Evolutionary conservation across 2,329 filamentous ascomycete species (phyloP), one percentile per base, ranked within the genome.

Genomic region (Immersiporthe knoxdaviesiana): DNA sequence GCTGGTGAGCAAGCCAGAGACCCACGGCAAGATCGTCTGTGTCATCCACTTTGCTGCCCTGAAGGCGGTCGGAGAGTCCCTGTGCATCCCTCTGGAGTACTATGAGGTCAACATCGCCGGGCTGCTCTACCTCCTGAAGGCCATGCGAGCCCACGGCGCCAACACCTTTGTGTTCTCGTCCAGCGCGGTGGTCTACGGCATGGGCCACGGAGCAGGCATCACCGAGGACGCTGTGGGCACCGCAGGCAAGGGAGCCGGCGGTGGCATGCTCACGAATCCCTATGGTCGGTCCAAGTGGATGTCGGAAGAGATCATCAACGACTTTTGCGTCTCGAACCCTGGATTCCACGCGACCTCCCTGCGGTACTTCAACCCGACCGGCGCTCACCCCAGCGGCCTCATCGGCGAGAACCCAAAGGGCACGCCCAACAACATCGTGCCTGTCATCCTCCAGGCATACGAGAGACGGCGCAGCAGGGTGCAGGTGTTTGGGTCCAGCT

Each of bases 231-330:
- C 68, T 3, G 66, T 70, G 21, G 47, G 59, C 18, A 67, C 67
- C 35, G 66, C 68, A 6, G 68, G 68, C 21, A 65, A 65, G n/a
- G 68, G 68, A 18, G 37, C 21, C 27, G 68, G 68, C 47, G 68
- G 68, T 27, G 66, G 68, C 10, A 30, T 70, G 7, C 68, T 70
- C 12, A 70, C 68, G 30, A 70, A 70, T n/a, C 68, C 68, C 14
- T 70, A 70, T 11, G 68, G 68, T 6, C 66, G 68, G 21, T 68
- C 68, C 14, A 70, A 70, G 58, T 70, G 68, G 68, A 63, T 70
- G 35, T 70, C 64, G 7, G 68, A 70, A 27, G 68, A 70, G 68
- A 70, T 70, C 62, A 70, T 70, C 66, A 65, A 68, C 58, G 68
- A 70, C 37, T 70, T 70, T 47, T 70, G 68, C 24, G 59, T 64